Evolutionary conservation across 1,139 yeast species (phyloP).

Genomic region (Scheffersomyces insectosa): DNA sequence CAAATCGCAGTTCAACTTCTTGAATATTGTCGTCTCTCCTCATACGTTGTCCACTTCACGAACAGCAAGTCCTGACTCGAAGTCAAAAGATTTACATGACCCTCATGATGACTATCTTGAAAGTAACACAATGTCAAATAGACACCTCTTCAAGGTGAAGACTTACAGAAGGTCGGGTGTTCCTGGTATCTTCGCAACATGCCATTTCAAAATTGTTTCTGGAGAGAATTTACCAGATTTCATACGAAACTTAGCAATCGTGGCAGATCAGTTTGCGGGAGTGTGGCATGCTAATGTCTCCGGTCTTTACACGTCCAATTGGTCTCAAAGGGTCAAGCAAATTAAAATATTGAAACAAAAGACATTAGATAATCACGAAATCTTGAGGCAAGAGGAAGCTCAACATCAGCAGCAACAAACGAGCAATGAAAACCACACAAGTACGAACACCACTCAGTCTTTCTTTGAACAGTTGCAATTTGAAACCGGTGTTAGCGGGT

Average conservation of each 20-base stretch:
- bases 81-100: background rate
- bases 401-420: conserved; percentile 5
- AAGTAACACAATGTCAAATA: background rate
- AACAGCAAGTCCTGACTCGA: background rate
- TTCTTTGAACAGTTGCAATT: conserved; percentile 31
- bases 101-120: background rate
- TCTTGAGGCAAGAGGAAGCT: conserved; percentile 23
- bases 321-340: conserved; percentile 69
- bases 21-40: conserved; percentile 78
- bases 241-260: conserved; percentile 64
- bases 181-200: conserved; percentile 75
- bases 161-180: conserved; percentile 66
- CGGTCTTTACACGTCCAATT: conserved; percentile 56
- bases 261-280: conserved; percentile 71
- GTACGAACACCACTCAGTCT: conserved; percentile 26
- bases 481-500: conserved; percentile 6
- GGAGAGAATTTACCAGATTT: conserved; percentile 60
- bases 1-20: conserved; percentile 77
- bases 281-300: conserved; percentile 62
- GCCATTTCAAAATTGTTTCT: conserved; percentile 70
- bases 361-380: conserved; percentile 31
- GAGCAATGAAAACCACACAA: conserved; percentile 7
- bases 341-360: conserved; percentile 50
- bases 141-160: conserved; percentile 56
- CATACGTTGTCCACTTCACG: conserved; percentile 28